Conservation (phyloP, 768 basidiomycete species). For the Tricholoma flavovirens region DNA sequence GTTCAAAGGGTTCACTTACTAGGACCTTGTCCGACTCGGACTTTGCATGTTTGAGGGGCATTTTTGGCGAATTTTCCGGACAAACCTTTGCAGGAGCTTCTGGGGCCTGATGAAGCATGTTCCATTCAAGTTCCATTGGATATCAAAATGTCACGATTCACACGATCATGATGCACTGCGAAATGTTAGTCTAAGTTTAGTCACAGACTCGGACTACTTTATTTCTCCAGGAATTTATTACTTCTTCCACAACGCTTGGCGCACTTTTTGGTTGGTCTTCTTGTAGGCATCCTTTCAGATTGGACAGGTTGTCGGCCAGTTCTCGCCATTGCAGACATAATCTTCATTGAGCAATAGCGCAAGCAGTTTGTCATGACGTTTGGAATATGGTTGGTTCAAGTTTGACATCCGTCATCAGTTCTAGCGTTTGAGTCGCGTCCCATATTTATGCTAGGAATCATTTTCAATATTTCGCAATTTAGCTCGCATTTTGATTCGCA, state of each 20-base stretch:
- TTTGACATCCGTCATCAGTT: too few species aligned
- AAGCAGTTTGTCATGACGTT: slow-evolving; percentile 65
- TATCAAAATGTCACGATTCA: too few species aligned
- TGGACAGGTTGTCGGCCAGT: slow-evolving; percentile 63
- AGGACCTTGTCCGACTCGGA: not conserved
- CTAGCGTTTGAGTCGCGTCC: too few species aligned
- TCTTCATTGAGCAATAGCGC: slow-evolving; percentile 70
- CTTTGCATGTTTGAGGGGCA: too few species aligned
- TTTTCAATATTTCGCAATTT: not conserved
- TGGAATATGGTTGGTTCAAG: slow-evolving; percentile 53
- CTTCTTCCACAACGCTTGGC: slow-evolving; percentile 71
- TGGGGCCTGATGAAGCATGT: too few species aligned
- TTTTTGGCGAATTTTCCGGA: too few species aligned
- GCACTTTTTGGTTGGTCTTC: slow-evolving; percentile 72
- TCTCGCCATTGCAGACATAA: slow-evolving; percentile 58
- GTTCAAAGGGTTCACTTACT: too few species aligned
- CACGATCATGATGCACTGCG: too few species aligned
- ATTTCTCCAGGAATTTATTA: slow-evolving; percentile 63
- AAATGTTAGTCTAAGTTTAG: too few species aligned
- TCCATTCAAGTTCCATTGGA: too few species aligned
- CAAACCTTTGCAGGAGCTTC: too few species aligned
- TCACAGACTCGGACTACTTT: too few species aligned
- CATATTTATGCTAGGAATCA: not conserved
- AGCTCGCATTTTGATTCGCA: slow-evolving; percentile 59
- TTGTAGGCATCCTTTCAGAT: slow-evolving; percentile 65